Conservation (phyloP, 306 rosid genomes). For the Mimosa bimucronata region DNA sequence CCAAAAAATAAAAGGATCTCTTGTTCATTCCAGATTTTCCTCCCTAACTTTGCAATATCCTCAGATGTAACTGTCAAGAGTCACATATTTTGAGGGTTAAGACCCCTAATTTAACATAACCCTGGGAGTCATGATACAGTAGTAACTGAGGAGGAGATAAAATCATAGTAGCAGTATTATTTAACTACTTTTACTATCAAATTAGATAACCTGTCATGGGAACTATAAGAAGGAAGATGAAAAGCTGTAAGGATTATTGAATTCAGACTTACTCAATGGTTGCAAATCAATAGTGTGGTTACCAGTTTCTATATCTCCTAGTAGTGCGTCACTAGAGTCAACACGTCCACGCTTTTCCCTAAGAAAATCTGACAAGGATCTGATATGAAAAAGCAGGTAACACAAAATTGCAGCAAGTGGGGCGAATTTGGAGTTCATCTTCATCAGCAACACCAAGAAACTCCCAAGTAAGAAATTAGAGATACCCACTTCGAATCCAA, state of each 20-base stretch:
- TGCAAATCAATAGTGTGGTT: not conserved
- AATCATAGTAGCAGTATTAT: too few species aligned
- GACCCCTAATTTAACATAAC: too few species aligned
- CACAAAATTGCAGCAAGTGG: not conserved
- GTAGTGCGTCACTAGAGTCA: not conserved
- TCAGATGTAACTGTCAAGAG: too few species aligned
- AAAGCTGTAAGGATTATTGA: not conserved
- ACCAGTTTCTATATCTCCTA: not conserved
- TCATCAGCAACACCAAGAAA: not conserved
- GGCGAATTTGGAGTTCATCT: not conserved
- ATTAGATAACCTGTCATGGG: not conserved
- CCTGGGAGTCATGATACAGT: too few species aligned
- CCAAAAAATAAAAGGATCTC: too few species aligned
- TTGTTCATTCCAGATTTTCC: too few species aligned
- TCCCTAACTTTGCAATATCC: too few species aligned
- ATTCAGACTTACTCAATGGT: not conserved
- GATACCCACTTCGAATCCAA: constrained; percentile 2
- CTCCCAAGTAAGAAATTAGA: not conserved
- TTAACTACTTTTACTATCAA: too few species aligned
- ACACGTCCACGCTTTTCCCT: not conserved
- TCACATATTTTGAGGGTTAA: too few species aligned
- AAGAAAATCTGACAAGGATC: not conserved
- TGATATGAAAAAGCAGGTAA: not conserved
- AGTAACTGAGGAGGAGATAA: too few species aligned
- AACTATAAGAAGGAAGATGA: not conserved